phyloP scores from a whole-genome alignment of 805 yeast genomes.

The Yamadazyma laniorum region DNA sequence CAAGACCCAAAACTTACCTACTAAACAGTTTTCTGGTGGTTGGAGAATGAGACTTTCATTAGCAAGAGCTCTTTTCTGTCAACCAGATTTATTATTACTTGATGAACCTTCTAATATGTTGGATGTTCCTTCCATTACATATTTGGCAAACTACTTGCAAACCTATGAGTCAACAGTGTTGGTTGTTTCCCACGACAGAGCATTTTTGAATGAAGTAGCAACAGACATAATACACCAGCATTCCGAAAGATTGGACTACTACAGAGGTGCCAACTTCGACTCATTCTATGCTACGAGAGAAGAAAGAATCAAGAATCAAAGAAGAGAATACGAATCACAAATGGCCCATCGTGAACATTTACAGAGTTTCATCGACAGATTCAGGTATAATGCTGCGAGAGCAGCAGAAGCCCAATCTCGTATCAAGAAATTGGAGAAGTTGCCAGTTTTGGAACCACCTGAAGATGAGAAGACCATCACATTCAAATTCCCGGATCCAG shows the following conservation, averaged over 20 bases:
- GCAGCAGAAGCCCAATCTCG: constrained; percentile 97
- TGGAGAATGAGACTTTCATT: constrained; percentile 99
- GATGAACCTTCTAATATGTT: constrained; percentile 99
- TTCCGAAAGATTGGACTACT: constrained; percentile 93
- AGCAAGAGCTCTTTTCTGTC: constrained; percentile 96
- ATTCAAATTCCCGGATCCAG: constrained; percentile 95
- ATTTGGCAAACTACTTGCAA: constrained; percentile 84
- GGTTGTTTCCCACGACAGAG: constrained; percentile 97
- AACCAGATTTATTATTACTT: constrained; percentile 86
- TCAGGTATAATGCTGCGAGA: constrained; percentile 95
- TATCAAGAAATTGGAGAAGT: constrained; percentile 91
- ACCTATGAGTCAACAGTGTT: constrained; percentile 88
- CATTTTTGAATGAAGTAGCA: constrained; percentile 95
- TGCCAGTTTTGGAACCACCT: constrained; percentile 91
- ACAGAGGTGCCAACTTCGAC: constrained; percentile 91
- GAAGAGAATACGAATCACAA: constrained; percentile 95
- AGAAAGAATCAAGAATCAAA: constrained; percentile 90
- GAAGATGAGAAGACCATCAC: constrained; percentile 83
- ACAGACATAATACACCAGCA: constrained; percentile 98
- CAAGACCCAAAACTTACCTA: constrained; percentile 78
- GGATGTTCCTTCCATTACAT: constrained; percentile 99
- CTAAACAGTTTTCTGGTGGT: constrained; percentile 97
- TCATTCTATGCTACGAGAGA: constrained; percentile 89
- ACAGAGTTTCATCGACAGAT: constrained; percentile 93
- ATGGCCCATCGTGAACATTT: constrained; percentile 93